A percentile compares a stretch with the other conserved stretches of the same genome.
Conservation (phyloP, 495 filamentous ascomycete species). For the Penicillium coprophilum region DNA sequence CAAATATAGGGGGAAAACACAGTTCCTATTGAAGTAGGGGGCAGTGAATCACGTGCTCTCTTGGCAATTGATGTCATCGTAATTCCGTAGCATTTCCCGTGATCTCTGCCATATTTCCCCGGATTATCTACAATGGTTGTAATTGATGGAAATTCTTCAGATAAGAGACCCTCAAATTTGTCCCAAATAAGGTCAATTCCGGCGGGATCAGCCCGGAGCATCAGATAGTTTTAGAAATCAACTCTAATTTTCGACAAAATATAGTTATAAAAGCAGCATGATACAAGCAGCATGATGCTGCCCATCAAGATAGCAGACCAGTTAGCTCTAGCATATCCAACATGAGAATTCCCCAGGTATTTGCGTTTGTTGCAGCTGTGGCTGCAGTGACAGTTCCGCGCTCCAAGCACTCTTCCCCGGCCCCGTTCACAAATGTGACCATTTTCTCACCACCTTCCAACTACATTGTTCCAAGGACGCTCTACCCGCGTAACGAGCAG, state of each 20-base stretch:
- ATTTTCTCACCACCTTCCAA: conserved; percentile 37
- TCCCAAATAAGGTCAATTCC: conserved; percentile 30
- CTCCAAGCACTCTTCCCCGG: conserved; percentile 7
- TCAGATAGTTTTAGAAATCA: background rate
- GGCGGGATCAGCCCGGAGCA: conserved; percentile 27
- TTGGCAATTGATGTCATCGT: conserved; percentile 2
- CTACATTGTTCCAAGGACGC: conserved; percentile 36
- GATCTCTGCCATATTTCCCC: background rate
- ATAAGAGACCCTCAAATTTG: conserved; percentile 6
- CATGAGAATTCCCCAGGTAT: conserved; percentile 19
- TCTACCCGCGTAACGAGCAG: conserved; percentile 27
- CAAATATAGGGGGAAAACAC: too few relatives aligned
- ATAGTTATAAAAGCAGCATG: conserved; percentile 14
- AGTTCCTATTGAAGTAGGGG: background rate
- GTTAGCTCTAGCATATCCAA: conserved; percentile 8
- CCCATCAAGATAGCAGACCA: background rate
- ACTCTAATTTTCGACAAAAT: background rate
- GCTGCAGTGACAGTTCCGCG: conserved; percentile 14
- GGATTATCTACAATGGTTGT: background rate
- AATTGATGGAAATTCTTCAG: conserved; percentile 21
- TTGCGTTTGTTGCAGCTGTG: conserved; percentile 21
- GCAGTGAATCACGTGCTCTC: background rate
- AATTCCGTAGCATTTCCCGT: background rate
- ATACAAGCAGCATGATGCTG: too few relatives aligned
- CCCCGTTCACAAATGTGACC: conserved; percentile 21